Percentiles rank a stretch among this genome's conserved stretches.
These are phyloP conservation scores for Chrysoporthe austroafricana DNA, from an alignment of 2,329 filamentous ascomycete species.

Conservation along the genomic window DNA sequence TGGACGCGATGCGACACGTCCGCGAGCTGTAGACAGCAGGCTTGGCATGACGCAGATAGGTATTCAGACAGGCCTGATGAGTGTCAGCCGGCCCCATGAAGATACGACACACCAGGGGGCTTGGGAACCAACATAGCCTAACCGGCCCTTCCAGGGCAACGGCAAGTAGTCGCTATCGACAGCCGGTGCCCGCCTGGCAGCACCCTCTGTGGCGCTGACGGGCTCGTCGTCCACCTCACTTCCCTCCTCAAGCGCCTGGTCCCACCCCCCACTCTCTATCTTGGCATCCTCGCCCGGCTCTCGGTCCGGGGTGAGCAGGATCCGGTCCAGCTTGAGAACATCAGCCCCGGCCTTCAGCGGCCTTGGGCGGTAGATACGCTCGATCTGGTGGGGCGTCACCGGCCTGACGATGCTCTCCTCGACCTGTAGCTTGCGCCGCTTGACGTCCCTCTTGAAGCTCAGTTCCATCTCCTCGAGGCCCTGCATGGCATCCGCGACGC, in stretches of 20 bases:
- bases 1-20: slow-evolving; percentile 88
- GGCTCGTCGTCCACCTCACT: slow-evolving; percentile 26
- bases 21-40: slow-evolving; percentile 88
- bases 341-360: neutral
- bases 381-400: slow-evolving; percentile 8
- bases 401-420: slow-evolving; percentile 42
- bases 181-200: slow-evolving; percentile 66
- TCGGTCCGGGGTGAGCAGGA: slow-evolving; percentile 33
- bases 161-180: slow-evolving; percentile 84
- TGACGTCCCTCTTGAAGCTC: slow-evolving; percentile 47
- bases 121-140: slow-evolving; percentile 74
- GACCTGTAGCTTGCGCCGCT: slow-evolving; percentile 52
- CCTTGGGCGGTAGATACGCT: neutral
- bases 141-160: slow-evolving; percentile 84
- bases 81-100: slow-evolving; percentile 21
- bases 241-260: slow-evolving; percentile 21
- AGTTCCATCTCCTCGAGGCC: slow-evolving; percentile 55
- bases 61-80: slow-evolving; percentile 80
- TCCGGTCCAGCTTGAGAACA: slow-evolving; percentile 26
- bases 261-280: slow-evolving; percentile 18
- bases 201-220: slow-evolving; percentile 39
- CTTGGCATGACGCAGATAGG: slow-evolving; percentile 80
- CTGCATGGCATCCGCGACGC: slow-evolving; percentile 46
- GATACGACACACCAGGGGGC: neutral
- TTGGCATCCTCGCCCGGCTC: slow-evolving; percentile 33